phyloP scores from a whole-genome alignment of 495 filamentous ascomycete species.

The Aspergillus biplanus region DNA sequence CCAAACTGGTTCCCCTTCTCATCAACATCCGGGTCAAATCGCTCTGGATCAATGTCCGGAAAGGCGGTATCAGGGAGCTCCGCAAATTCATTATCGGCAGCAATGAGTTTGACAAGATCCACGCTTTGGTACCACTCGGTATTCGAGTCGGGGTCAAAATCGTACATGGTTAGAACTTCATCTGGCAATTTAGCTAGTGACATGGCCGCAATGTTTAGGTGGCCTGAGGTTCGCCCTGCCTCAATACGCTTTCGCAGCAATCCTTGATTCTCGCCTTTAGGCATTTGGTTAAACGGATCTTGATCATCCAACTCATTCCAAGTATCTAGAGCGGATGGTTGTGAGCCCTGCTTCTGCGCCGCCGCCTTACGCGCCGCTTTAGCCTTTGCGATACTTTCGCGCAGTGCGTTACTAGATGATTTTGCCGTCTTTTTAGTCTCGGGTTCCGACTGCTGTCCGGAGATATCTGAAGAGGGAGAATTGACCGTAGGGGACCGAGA shows the following conservation, averaged over 20 bases:
- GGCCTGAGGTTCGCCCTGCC: conserved; percentile 75
- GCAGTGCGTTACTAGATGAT: conserved; percentile 72
- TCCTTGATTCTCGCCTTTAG: conserved; percentile 62
- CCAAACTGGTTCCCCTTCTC: conserved; percentile 76
- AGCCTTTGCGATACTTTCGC: conserved; percentile 92
- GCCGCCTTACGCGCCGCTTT: conserved; percentile 79
- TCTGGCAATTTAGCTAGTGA: conserved; percentile 76
- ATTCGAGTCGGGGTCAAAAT: conserved; percentile 62
- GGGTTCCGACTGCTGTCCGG: conserved; percentile 36
- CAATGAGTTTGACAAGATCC: conserved; percentile 85
- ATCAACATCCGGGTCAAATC: conserved; percentile 62
- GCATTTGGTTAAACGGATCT: conserved; percentile 71
- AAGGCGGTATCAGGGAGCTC: conserved; percentile 72
- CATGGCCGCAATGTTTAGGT: conserved; percentile 88
- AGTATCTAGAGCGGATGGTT: conserved; percentile 33
- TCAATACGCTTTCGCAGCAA: conserved; percentile 76
- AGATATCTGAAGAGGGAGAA: conserved; percentile 35
- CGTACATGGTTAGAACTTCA: conserved; percentile 91
- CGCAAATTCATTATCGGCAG: conserved; percentile 89
- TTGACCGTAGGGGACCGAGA: conserved; percentile 40
- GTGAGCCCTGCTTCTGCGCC: conserved; percentile 36
- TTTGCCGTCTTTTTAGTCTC: conserved; percentile 56
- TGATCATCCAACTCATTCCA: conserved; percentile 52
- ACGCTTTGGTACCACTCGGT: conserved; percentile 89
- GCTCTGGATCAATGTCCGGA: conserved; percentile 67